Percentiles rank a stretch among this genome's conserved stretches.
Evolutionary conservation across 495 filamentous ascomycete species (phyloP).

Genomic region (Evernia prunastri): DNA sequence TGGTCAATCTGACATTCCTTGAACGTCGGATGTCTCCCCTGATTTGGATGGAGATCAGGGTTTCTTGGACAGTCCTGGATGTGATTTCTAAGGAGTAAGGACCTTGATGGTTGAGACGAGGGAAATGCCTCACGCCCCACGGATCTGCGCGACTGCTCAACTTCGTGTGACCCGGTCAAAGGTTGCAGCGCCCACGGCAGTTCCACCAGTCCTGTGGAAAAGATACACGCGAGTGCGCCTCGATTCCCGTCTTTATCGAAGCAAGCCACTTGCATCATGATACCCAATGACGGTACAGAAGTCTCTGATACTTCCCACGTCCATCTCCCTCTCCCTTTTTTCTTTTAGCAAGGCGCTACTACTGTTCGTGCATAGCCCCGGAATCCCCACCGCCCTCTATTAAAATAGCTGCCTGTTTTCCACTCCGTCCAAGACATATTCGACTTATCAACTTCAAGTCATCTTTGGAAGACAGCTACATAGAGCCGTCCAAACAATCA

Average conservation of each 20-base stretch:
- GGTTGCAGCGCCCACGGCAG: not conserved
- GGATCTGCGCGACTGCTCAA: conserved; percentile 11
- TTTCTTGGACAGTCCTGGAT: not conserved
- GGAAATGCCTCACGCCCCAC: conserved; percentile 6
- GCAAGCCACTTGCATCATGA: conserved; percentile 16
- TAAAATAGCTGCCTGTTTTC: conserved; percentile 10
- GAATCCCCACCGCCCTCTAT: not conserved
- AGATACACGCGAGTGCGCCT: not conserved
- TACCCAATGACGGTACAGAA: not conserved
- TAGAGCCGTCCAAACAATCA: not conserved
- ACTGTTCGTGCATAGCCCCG: conserved; percentile 3
- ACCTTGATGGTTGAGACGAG: not conserved
- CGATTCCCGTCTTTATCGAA: not conserved
- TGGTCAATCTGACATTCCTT: not conserved
- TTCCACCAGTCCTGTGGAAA: not conserved
- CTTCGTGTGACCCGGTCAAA: not conserved
- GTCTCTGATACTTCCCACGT: not conserved
- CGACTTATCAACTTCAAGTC: not conserved
- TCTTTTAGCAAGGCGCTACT: conserved; percentile 7
- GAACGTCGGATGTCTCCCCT: conserved; percentile 4
- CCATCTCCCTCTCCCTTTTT: conserved; percentile 1
- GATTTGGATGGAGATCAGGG: conserved; percentile 6
- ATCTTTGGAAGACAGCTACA: not conserved
- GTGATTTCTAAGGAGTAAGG: not conserved
- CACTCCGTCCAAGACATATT: not conserved